Conservation (phyloP, 1,284 basidiomycete genomes). For the Microbotryum silenes-acaulis region DNA sequence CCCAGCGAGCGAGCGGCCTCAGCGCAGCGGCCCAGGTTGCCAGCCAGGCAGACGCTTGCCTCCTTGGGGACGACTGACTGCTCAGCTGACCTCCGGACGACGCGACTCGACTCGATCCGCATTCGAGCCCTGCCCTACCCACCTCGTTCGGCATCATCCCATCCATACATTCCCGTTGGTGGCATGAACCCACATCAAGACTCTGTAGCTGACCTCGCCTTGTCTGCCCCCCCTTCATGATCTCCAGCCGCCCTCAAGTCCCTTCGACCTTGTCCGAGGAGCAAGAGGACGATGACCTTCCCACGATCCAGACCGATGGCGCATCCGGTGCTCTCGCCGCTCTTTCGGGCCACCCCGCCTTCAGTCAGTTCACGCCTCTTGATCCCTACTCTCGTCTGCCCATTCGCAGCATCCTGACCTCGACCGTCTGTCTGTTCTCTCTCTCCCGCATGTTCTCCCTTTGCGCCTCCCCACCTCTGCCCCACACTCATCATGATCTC, state of each 20-base stretch:
- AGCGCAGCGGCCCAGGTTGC: too few species aligned
- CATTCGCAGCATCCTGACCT: neutral
- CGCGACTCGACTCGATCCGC: neutral
- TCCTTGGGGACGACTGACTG: too few species aligned
- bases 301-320: slow-evolving; percentile 33
- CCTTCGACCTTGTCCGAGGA: slow-evolving; percentile 37
- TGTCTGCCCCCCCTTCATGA: too few species aligned
- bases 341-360: slow-evolving; percentile 29
- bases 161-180: too few species aligned
- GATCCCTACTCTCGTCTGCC: neutral
- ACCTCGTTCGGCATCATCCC: too few species aligned
- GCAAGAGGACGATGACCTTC: slow-evolving; percentile 34
- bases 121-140: too few species aligned
- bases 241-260: slow-evolving; percentile 36
- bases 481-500: neutral
- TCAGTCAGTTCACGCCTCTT: slow-evolving; percentile 13
- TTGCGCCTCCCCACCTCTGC: neutral
- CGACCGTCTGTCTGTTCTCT: neutral
- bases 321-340: slow-evolving; percentile 27
- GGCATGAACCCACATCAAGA: too few species aligned
- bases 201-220: neutral
- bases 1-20: too few species aligned
- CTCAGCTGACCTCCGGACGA: slow-evolving; percentile 2
- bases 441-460: neutral
- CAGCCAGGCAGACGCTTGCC: too few species aligned